phyloP scores from a whole-genome alignment of 2,329 filamentous ascomycete species.

The Alternaria burnsii region DNA sequence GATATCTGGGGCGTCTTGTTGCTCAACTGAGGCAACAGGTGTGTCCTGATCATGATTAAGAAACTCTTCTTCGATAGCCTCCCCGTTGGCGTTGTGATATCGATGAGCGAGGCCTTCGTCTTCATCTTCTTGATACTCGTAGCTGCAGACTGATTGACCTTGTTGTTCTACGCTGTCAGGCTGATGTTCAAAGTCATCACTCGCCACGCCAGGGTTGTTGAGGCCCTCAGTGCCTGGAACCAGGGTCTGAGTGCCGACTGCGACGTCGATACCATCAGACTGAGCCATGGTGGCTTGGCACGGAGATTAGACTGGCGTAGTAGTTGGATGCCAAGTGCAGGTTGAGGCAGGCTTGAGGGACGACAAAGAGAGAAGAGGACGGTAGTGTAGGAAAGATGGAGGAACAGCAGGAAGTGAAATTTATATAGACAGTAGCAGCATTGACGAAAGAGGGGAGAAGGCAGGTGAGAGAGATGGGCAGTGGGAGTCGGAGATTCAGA shows the following conservation, averaged over 20 bases:
- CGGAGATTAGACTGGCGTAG: background rate
- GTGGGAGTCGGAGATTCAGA: background rate
- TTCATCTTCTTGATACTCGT: background rate
- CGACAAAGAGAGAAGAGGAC: background rate
- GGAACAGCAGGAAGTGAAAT: background rate
- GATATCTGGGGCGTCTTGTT: background rate
- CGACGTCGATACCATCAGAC: background rate
- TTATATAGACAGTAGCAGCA: slow-evolving; percentile 1
- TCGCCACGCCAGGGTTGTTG: background rate
- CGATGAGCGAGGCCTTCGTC: background rate
- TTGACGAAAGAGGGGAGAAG: background rate
- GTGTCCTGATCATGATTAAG: background rate
- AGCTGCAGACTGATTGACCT: background rate
- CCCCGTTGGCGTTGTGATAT: background rate
- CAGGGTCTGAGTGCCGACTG: slow-evolving; percentile 5
- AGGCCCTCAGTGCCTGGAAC: background rate
- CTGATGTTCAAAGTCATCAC: background rate
- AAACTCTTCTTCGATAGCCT: background rate
- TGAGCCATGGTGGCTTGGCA: slow-evolving; percentile 4
- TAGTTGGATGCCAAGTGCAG: background rate
- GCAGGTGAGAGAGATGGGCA: background rate
- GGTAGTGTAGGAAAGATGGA: slow-evolving; percentile 10
- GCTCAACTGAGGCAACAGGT: background rate
- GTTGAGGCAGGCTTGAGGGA: background rate
- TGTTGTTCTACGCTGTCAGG: background rate